Evolutionary conservation across 768 basidiomycete species (phyloP).

Genomic region (Termitomyces sp.): DNA sequence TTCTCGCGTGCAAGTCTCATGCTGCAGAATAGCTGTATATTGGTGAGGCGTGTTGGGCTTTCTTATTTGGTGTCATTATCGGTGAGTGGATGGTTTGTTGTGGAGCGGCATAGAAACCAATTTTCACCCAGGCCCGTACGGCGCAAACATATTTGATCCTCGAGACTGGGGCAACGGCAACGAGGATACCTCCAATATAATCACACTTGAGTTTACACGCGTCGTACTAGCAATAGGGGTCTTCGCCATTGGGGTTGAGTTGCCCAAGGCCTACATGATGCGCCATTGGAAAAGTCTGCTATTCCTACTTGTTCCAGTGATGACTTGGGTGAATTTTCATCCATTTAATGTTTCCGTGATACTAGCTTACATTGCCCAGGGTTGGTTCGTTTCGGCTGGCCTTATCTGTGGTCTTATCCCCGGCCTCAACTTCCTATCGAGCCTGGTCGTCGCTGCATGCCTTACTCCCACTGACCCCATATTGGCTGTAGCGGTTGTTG

Average conservation of each 20-base stretch:
- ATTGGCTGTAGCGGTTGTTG: slow-evolving; percentile 86
- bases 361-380: slow-evolving; percentile 36
- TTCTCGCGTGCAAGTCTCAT: slow-evolving; percentile 2
- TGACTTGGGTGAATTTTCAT: slow-evolving; percentile 84
- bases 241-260: slow-evolving; percentile 96
- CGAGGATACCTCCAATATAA: slow-evolving; percentile 52
- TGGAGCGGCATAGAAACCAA: not conserved
- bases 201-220: slow-evolving; percentile 89
- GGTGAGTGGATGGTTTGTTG: slow-evolving; percentile 39
- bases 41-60: slow-evolving; percentile 96
- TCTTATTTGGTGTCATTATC: slow-evolving; percentile 87
- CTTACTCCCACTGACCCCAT: slow-evolving; percentile 95
- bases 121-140: slow-evolving; percentile 63
- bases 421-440: slow-evolving; percentile 81
- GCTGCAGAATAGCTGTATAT: slow-evolving; percentile 62
- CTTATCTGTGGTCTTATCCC: slow-evolving; percentile 93
- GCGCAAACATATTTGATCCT: slow-evolving; percentile 78
- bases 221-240: slow-evolving; percentile 95
- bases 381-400: slow-evolving; percentile 91
- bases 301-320: slow-evolving; percentile 77
- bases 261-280: slow-evolving; percentile 92
- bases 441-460: slow-evolving; percentile 87
- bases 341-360: not conserved
- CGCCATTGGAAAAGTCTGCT: slow-evolving; percentile 90
- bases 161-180: slow-evolving; percentile 59